Evolutionary conservation across 345 rosid species (phyloP).

Genomic region (Moricandia arvensis): DNA sequence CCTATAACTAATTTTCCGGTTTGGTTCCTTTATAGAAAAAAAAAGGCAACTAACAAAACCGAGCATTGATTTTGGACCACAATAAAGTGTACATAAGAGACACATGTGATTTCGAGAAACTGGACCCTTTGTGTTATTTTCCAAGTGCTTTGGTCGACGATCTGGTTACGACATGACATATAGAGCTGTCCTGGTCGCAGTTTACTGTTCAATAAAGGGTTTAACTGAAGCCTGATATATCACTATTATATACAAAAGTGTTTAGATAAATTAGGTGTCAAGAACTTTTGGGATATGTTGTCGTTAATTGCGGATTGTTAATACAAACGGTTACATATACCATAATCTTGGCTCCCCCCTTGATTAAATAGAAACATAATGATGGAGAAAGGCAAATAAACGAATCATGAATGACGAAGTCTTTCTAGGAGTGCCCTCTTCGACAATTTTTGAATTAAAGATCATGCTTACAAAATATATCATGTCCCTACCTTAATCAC

Average conservation of each 20-base stretch:
- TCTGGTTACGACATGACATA: constrained; percentile 33
- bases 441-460: constrained; percentile 30
- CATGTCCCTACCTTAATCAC: constrained; percentile 35
- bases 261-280: not conserved
- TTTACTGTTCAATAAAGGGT: constrained; percentile 23
- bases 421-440: constrained; percentile 33
- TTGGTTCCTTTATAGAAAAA: not conserved
- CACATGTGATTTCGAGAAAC: constrained; percentile 25
- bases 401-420: constrained; percentile 20
- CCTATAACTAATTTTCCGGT: not conserved
- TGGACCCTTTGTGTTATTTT: constrained; percentile 26
- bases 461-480: constrained; percentile 26
- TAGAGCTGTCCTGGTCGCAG: constrained; percentile 39
- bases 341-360: not conserved
- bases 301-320: not conserved
- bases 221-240: not conserved
- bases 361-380: constrained; percentile 22
- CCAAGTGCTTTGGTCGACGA: constrained; percentile 17
- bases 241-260: not conserved
- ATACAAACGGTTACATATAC: constrained; percentile 1
- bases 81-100: constrained; percentile 16
- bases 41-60: constrained; percentile 8
- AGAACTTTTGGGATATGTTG: not conserved
- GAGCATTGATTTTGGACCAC: constrained; percentile 29
- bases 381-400: constrained; percentile 20